These are phyloP conservation scores for Botrytis porri DNA, from an alignment of 2,329 filamentous ascomycete species.

Conservation along the genomic window DNA sequence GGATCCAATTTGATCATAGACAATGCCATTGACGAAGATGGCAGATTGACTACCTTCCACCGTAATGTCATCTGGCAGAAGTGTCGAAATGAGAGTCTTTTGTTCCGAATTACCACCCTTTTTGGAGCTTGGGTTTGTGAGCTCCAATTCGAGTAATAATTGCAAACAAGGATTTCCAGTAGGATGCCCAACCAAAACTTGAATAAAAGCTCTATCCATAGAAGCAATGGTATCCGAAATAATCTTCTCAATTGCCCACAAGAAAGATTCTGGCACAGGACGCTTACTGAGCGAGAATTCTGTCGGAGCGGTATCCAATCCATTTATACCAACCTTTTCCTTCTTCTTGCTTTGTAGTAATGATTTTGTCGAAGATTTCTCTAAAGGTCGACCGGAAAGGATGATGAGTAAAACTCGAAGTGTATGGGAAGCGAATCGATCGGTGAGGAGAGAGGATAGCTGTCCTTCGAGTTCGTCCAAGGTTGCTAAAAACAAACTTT, in stretches of 20 bases:
- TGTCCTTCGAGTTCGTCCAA: constrained; percentile 86
- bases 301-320: constrained; percentile 48
- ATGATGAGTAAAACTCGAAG: constrained; percentile 83
- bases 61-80: constrained; percentile 78
- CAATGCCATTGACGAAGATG: constrained; percentile 77
- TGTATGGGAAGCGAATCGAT: constrained; percentile 86
- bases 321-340: constrained; percentile 69
- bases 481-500: constrained; percentile 78
- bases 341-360: constrained; percentile 92
- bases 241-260: constrained; percentile 73
- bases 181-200: constrained; percentile 81
- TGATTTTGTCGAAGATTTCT: constrained; percentile 64
- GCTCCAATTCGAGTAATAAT: constrained; percentile 80
- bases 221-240: constrained; percentile 71
- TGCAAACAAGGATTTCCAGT: constrained; percentile 93
- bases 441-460: constrained; percentile 75
- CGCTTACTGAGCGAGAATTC: constrained; percentile 48
- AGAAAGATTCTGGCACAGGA: constrained; percentile 76
- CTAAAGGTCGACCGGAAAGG: constrained; percentile 76
- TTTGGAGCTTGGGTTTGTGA: constrained; percentile 67
- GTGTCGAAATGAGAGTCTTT: constrained; percentile 65
- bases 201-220: constrained; percentile 75
- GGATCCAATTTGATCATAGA: constrained; percentile 89
- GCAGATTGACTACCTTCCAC: constrained; percentile 70
- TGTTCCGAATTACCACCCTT: constrained; percentile 53